Base-by-base conservation (phyloP, 1,284 basidiomycete genomes). In the Phenoliferia sp. region DNA sequence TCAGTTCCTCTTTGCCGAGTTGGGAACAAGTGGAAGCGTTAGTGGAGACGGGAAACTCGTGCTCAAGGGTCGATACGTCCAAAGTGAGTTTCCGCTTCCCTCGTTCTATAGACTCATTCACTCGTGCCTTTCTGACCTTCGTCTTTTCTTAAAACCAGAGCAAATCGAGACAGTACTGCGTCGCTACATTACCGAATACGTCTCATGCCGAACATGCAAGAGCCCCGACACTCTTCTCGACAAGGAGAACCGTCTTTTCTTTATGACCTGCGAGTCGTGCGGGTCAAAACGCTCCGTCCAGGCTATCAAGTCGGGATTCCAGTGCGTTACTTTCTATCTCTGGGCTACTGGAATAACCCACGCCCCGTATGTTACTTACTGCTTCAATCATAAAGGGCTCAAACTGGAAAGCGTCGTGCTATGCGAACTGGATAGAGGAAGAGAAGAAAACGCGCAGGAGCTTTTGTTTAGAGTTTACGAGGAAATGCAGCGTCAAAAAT, bases 171-270 rank as follows among this genome's bases (percentile, higher is more conserved):
- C 97, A 79, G 94, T 99, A 12, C 81, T 99, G 73, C 85, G 95
- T 78, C 87, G 93, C 73, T 99, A 99, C 80, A 98, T 99, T 77
- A 90, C 98, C 81, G 95, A 99, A 82, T 99, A 99, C 82, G 96
- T 99, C 67, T 97, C 94, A 54, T 99, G 95, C 87, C 96, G 97
- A 82, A 99, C 95, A 50, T 99, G 95, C 86, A 98, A 97, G 83
- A 97, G 94, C 4, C 92, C 93, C 62, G 94, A 98, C 79, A 99
- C 95, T 6, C 85, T 95, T 28, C 86, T 99, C 59, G 90, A 90
- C 59, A 98, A 98, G 82, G 94, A 98, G 82, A 97, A 98, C 81
- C 91, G 95, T 81, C 92, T 99, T 78, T 98, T 95, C 85, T 99
- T 99, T 85, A 94, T 99, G 85, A 88, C 91, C 0, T 98, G 95